These are phyloP conservation scores for Gastrolobium villosum DNA, from an alignment of 306 rosid genomes.

Conservation along the genomic window DNA sequence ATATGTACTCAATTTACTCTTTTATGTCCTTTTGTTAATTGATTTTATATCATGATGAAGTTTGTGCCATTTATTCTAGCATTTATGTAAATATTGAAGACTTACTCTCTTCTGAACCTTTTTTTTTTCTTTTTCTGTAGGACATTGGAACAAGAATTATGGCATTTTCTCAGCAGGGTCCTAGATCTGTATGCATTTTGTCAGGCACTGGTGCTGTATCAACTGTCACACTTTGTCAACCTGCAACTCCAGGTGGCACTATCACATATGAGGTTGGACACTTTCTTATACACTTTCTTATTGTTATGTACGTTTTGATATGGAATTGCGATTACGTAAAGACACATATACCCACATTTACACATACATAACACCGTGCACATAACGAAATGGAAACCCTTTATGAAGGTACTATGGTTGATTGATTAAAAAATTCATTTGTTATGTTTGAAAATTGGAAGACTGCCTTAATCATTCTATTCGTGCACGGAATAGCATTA, in stretches of 20 bases:
- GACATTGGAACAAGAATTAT: constrained; percentile 81
- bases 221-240: constrained; percentile 85
- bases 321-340: not conserved
- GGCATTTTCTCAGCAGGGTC: constrained; percentile 88
- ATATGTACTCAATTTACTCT: constrained; percentile 14
- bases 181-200: constrained; percentile 78
- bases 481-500: not conserved
- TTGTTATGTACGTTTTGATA: not conserved
- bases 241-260: constrained; percentile 83
- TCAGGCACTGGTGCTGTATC: constrained; percentile 91
- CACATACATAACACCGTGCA: not conserved
- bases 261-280: constrained; percentile 81
- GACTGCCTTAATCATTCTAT: not conserved
- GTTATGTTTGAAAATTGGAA: not conserved
- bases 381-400: constrained; percentile 4
- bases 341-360: not conserved
- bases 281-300: not conserved
- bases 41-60: not conserved
- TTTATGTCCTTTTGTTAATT: not conserved
- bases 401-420: constrained; percentile 6
- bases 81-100: not conserved
- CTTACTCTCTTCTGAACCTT: not conserved
- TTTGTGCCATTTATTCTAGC: constrained; percentile 26
- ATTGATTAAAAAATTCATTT: not conserved
- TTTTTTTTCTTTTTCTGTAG: constrained; percentile 50